phyloP scores from a whole-genome alignment of 2,329 filamentous ascomycete genomes.

The Ceratocystis lukuohia region DNA sequence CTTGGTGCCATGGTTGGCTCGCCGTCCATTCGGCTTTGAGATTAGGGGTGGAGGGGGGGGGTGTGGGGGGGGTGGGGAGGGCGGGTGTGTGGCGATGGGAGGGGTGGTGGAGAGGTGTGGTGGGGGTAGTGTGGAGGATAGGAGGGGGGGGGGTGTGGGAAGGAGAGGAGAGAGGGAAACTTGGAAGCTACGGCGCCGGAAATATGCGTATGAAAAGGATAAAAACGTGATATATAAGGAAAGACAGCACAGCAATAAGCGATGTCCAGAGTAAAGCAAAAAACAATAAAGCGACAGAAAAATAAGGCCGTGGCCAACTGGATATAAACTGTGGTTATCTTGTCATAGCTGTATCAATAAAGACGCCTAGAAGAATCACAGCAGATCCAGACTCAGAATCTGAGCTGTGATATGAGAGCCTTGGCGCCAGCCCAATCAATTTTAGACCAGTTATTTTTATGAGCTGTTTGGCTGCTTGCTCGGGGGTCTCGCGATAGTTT shows the following conservation, averaged over 20 bases:
- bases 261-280: neutral
- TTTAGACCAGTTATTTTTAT: too few relatives aligned
- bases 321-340: neutral
- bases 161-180: too few relatives aligned
- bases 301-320: neutral
- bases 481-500: neutral
- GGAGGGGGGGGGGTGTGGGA: neutral
- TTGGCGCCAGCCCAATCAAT: neutral
- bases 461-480: neutral
- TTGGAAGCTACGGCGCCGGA: neutral
- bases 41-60: constrained; percentile 22
- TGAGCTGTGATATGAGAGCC: neutral
- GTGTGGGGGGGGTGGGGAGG: too few relatives aligned
- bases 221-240: neutral
- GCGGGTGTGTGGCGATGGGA: too few relatives aligned
- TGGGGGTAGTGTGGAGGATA: too few relatives aligned
- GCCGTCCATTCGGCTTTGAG: constrained; percentile 21
- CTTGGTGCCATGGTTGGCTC: constrained; percentile 36
- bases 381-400: constrained; percentile 2
- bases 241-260: neutral
- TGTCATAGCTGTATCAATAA: neutral
- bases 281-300: constrained; percentile 7
- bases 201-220: neutral
- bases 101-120: too few relatives aligned
- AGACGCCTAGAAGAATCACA: neutral